Percentiles rank a stretch among this genome's conserved stretches.
Evolutionary conservation across 2,329 filamentous ascomycete species (phyloP).

Genomic region (Trichoderma endophyticum): DNA sequence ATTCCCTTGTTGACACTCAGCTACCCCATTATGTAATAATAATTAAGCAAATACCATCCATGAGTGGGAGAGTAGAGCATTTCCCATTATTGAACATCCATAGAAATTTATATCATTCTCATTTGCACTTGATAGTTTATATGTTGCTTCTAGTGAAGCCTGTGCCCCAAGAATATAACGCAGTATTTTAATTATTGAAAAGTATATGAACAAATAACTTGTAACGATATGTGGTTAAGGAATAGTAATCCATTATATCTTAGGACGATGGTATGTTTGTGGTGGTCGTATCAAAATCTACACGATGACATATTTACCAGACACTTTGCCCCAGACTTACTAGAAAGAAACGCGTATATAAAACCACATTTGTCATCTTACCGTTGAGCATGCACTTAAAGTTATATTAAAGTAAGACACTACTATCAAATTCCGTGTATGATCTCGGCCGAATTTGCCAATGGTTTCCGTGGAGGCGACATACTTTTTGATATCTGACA

Average conservation of each 20-base stretch:
- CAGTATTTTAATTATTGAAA: background rate
- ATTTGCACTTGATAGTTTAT: background rate
- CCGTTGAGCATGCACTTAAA: background rate
- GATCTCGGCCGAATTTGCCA: background rate
- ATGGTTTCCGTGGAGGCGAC: background rate
- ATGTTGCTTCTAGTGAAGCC: background rate
- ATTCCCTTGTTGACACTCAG: too few relatives aligned
- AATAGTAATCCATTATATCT: background rate
- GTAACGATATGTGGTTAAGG: background rate
- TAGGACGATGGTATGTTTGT: background rate
- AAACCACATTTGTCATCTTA: background rate
- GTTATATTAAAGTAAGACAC: background rate
- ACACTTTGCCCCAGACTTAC: background rate
- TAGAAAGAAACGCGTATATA: background rate
- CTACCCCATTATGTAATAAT: too few relatives aligned
- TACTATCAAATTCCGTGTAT: background rate
- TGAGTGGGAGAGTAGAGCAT: too few relatives aligned
- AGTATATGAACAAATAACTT: too few relatives aligned
- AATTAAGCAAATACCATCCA: background rate
- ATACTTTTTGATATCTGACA: background rate
- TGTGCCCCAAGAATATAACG: rapidly evolving
- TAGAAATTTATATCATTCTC: background rate
- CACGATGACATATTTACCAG: background rate
- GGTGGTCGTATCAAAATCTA: background rate
- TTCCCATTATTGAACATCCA: too few relatives aligned